These are phyloP conservation scores for Colletotrichum lentis DNA, from an alignment of 2,329 filamentous ascomycete genomes.

Conservation along the genomic window DNA sequence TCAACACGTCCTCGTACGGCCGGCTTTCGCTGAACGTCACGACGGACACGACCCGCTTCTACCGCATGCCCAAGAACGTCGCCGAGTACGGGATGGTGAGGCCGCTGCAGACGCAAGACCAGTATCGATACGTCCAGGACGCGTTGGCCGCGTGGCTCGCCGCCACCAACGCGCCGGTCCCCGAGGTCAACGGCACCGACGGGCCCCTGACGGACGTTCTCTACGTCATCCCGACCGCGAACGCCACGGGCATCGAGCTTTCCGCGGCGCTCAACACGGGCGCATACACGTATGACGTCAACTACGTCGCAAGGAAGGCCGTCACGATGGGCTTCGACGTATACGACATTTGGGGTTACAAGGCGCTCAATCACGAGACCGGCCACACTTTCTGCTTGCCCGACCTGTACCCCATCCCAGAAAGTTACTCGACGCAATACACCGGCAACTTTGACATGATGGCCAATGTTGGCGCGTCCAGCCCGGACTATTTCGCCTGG, in stretches of 20 bases:
- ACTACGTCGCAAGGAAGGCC: constrained; percentile 44
- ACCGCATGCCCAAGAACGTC: constrained; percentile 42
- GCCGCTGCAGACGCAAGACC: constrained; percentile 41
- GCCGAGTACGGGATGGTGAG: constrained; percentile 43
- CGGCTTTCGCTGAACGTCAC: constrained; percentile 41
- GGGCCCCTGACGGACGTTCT: constrained; percentile 42
- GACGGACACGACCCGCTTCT: constrained; percentile 40
- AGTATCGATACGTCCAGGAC: constrained; percentile 45
- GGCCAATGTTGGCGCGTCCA: constrained; percentile 47
- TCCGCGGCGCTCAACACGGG: constrained; percentile 42
- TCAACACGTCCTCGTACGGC: constrained; percentile 31
- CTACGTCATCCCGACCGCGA: constrained; percentile 44
- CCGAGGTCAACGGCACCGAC: constrained; percentile 22
- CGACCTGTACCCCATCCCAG: constrained; percentile 48
- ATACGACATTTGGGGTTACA: constrained; percentile 45
- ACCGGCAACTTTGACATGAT: constrained; percentile 51
- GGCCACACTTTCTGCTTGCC: constrained; percentile 51
- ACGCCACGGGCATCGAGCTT: constrained; percentile 43
- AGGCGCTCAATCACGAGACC: constrained; percentile 50
- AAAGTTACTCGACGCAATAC: constrained; percentile 43
- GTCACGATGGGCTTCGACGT: constrained; percentile 48
- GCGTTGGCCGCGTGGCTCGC: constrained; percentile 42
- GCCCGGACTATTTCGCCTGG: constrained; percentile 51
- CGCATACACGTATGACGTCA: constrained; percentile 41
- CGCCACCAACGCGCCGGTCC: constrained; percentile 29